Conservation (phyloP, 805 yeast species). For the Maudiozyma pseudohumilis region DNA sequence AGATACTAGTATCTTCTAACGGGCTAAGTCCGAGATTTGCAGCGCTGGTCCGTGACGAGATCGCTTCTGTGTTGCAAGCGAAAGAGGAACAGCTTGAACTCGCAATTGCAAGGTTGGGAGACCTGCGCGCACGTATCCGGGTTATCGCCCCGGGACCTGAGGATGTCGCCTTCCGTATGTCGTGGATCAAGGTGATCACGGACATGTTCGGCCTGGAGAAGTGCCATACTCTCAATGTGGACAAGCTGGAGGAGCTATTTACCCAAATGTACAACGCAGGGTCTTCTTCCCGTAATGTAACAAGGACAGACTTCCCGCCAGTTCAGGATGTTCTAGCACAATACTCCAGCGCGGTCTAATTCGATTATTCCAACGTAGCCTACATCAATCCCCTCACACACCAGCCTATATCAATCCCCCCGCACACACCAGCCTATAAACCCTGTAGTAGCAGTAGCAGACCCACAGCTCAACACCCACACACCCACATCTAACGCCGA, state of each 20-base stretch:
- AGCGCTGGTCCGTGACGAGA: conserved; percentile 24
- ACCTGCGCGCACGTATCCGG: neutral
- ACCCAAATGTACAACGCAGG: conserved; percentile 15
- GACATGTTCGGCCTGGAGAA: conserved; percentile 22
- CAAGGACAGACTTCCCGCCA: no score
- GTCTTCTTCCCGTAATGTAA: no score
- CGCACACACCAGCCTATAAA: no score
- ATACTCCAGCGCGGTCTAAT: no score
- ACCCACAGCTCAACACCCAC: no score
- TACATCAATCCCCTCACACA: no score
- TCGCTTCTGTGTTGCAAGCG: conserved; percentile 8
- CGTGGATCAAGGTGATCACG: conserved; percentile 25
- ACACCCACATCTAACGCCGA: no score
- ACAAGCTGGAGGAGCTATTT: conserved; percentile 14
- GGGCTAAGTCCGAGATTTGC: conserved; percentile 28
- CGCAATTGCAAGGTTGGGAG: conserved; percentile 19
- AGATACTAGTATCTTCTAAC: conserved; percentile 24
- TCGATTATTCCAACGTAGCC: no score
- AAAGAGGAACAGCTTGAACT: conserved; percentile 14
- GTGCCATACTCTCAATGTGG: conserved; percentile 19
- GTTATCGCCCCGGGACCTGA: neutral
- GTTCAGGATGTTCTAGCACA: no score
- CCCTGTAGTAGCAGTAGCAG: no score
- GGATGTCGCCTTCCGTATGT: conserved; percentile 24
- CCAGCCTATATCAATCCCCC: no score